Percentiles rank a stretch among this genome's conserved stretches.
phyloP scores from a whole-genome alignment of 148 eudicot genomes.

The Silene uniflora region DNA sequence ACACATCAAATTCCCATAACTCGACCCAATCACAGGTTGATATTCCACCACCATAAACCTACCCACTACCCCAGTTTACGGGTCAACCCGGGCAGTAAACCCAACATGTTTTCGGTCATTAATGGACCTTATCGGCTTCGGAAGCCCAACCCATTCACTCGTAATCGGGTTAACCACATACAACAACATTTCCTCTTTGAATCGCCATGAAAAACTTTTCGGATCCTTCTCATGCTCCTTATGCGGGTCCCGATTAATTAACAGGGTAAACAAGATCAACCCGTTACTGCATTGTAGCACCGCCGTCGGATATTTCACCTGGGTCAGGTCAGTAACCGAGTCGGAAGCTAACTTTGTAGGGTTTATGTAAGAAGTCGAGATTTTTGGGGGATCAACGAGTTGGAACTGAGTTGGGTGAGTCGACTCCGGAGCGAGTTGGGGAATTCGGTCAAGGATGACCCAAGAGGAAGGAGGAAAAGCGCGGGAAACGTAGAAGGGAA shows the following conservation, averaged over 20 bases:
- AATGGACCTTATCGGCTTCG: not conserved
- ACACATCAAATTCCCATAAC: not conserved
- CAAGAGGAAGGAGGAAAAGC: not conserved
- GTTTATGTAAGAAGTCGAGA: not conserved
- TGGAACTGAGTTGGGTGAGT: not conserved
- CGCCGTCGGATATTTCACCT: not conserved
- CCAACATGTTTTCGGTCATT: not conserved
- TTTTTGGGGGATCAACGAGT: not conserved
- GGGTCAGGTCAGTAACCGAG: not conserved
- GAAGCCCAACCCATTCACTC: constrained; percentile 1
- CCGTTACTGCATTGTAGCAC: constrained; percentile 3
- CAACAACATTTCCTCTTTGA: not conserved
- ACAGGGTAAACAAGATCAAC: not conserved
- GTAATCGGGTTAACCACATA: constrained; percentile 16
- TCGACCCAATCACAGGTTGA: not conserved
- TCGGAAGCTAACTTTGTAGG: not conserved
- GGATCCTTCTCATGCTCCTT: not conserved
- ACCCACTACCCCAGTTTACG: not conserved
- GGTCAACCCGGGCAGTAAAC: not conserved
- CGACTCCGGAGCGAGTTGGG: not conserved
- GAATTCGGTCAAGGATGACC: not conserved
- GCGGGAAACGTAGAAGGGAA: not conserved
- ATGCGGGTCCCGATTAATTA: not conserved
- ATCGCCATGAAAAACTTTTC: too few species aligned
- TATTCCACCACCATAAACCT: constrained; percentile 9